Evolutionary conservation across 169 alveolate genomes (phyloP).

Genomic region (Besnoitia besnoiti): DNA sequence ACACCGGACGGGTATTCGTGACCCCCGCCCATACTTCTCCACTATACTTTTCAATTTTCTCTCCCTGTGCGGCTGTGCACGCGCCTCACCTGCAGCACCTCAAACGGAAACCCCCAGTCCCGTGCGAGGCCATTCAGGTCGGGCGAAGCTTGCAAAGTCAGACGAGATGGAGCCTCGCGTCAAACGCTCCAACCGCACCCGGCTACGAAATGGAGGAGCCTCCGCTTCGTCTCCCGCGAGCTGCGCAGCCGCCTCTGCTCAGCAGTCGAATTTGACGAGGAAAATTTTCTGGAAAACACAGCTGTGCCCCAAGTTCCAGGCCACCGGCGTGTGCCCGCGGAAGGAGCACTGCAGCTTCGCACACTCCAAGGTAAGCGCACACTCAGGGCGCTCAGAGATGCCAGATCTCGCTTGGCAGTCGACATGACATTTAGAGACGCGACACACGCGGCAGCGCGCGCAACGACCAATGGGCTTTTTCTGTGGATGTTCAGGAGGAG

Average conservation of each 20-base stretch:
- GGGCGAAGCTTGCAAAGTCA: neutral
- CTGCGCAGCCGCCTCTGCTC: neutral
- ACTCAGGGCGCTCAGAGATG: neutral
- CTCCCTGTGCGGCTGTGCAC: too few species aligned
- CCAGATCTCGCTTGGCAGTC: too few species aligned
- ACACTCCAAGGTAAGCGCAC: neutral
- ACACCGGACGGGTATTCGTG: too few species aligned
- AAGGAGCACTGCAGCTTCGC: conserved; percentile 42
- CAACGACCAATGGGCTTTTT: too few species aligned
- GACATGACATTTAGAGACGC: too few species aligned
- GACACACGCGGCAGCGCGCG: too few species aligned
- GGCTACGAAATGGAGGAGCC: neutral
- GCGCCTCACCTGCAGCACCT: too few species aligned
- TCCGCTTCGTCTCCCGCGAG: neutral
- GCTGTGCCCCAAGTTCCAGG: neutral
- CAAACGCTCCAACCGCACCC: neutral
- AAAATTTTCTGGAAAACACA: conserved; percentile 35
- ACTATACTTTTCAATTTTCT: too few species aligned
- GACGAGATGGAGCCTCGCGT: neutral
- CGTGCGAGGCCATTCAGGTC: too few species aligned
- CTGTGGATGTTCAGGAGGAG: neutral
- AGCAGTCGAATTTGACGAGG: neutral
- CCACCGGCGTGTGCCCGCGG: conserved; percentile 11
- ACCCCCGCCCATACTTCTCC: too few species aligned
- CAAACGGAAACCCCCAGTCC: too few species aligned